phyloP scores from a whole-genome alignment of 2,329 filamentous ascomycete species.

The Bipolaris oryzae region DNA sequence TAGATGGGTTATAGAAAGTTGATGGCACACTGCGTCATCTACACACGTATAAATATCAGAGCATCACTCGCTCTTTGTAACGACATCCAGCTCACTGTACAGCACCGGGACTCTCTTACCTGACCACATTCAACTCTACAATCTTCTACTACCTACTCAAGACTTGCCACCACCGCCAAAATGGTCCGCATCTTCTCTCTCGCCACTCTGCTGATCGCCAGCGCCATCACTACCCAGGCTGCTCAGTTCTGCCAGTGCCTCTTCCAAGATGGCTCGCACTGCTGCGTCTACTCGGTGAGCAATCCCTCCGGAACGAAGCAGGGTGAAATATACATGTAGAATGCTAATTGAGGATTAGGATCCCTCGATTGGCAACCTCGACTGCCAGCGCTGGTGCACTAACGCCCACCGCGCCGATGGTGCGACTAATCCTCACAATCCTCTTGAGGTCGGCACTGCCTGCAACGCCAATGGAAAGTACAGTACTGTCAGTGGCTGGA shows the following conservation, averaged over 20 bases:
- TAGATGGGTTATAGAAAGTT: neutral
- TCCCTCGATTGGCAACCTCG: slow-evolving; percentile 2
- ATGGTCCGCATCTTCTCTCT: slow-evolving; percentile 9
- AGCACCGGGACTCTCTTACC: neutral
- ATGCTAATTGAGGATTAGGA: slow-evolving; percentile 3
- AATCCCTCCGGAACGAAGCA: neutral
- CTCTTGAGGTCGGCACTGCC: slow-evolving; percentile 7
- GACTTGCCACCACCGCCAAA: neutral
- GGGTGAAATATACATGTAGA: neutral
- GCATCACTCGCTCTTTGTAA: neutral
- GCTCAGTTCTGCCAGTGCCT: slow-evolving; percentile 11
- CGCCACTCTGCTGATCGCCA: slow-evolving; percentile 6
- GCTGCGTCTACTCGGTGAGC: slow-evolving; percentile 6
- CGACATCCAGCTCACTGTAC: neutral
- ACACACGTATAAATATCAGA: neutral
- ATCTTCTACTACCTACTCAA: neutral
- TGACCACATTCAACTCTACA: neutral
- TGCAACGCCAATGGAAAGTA: slow-evolving; percentile 9
- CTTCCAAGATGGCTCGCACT: slow-evolving; percentile 7
- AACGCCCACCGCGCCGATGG: slow-evolving; percentile 5
- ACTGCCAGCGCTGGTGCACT: slow-evolving; percentile 12
- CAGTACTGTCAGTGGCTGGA: slow-evolving; percentile 5
- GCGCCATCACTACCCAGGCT: slow-evolving; percentile 5
- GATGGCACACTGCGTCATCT: neutral
- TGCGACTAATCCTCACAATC: slow-evolving; percentile 4